Evolutionary conservation across 169 alveolate species (phyloP), one percentile per base, ranked within the genome.

Genomic region (Neospora caninum): DNA sequence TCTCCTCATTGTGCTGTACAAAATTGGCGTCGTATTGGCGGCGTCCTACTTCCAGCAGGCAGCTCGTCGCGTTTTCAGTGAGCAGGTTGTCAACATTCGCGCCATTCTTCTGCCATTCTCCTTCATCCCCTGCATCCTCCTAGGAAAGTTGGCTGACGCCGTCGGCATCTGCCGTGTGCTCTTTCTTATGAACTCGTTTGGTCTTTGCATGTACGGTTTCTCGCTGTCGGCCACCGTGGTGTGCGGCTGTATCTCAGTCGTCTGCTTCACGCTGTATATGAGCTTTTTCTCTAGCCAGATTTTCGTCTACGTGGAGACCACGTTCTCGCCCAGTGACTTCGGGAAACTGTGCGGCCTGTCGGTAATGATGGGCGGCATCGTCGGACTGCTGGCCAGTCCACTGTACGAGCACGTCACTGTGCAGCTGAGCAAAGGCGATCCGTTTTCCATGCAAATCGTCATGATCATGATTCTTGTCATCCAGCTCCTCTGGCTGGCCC

Each of bases 261-360:
- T 94, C 69, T 83, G 94, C 10, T 94, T 95, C 93, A 91, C 92
- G 95, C 86, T 93, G 80, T 95, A 91, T n/a, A 94, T 95, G 84
- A 93, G 96, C 86, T 58, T 96, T 53, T 96, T 88, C 88, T 94
- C 96, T 7, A 92, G 96, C 80, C 97, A 96, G 67, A 92, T 96
- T 25, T 96, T 94, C 88, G 92, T 95, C 41, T 95, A 91, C 78
- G 91, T 96, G 53, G 95, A 93, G 70, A 91, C 89, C n/a, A 42
- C 95, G 69, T 96, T 96, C 58, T 94, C 96, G 27, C 92, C 95
- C 42, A 42, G 69, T 31, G 93, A 95, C 94, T 96, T 96, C 89
- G 97, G 97, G 42, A 96, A 96, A 86, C 91, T 96, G 41, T 45
- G 93, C 29, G 97, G 97, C 34, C 39, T 95, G 78, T 92, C 96